A percentile compares a stretch with the other conserved stretches of the same genome.
Conservation (phyloP, 2,329 filamentous ascomycete species). For the Aurifilum marmelostoma region DNA sequence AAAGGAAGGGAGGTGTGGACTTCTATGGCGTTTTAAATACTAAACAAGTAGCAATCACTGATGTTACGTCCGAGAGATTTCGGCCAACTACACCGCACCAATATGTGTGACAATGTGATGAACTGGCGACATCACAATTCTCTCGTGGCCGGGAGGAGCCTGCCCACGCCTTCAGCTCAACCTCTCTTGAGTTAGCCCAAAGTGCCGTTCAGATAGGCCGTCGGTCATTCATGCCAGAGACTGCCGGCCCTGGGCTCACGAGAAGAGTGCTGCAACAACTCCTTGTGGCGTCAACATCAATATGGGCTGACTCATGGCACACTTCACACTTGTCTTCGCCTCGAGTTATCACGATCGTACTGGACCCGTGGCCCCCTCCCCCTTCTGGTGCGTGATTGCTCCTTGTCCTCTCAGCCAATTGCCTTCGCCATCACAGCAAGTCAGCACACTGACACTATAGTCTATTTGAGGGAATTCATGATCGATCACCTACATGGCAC, state of each 20-base stretch:
- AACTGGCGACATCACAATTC: background rate
- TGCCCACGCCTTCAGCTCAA: background rate
- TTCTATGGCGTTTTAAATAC: background rate
- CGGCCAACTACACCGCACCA: background rate
- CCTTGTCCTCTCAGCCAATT: background rate
- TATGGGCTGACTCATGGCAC: background rate
- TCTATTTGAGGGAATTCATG: background rate
- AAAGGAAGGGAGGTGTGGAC: background rate
- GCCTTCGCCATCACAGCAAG: background rate
- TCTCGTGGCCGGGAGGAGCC: background rate
- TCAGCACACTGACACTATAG: background rate
- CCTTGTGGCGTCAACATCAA: background rate
- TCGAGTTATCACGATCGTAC: background rate
- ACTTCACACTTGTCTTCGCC: background rate
- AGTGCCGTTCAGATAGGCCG: background rate
- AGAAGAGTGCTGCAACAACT: background rate
- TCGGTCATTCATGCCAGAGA: background rate
- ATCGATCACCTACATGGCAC: too few species aligned
- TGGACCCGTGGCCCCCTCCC: background rate
- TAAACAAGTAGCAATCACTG: too few species aligned
- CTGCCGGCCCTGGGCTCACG: background rate
- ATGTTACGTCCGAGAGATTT: background rate
- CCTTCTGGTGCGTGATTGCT: background rate
- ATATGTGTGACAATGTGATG: background rate
- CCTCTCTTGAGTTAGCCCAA: background rate